Evolutionary conservation across 768 basidiomycete species (phyloP), one percentile per base, ranked within the genome.

Genomic region (Mycena maculata): DNA sequence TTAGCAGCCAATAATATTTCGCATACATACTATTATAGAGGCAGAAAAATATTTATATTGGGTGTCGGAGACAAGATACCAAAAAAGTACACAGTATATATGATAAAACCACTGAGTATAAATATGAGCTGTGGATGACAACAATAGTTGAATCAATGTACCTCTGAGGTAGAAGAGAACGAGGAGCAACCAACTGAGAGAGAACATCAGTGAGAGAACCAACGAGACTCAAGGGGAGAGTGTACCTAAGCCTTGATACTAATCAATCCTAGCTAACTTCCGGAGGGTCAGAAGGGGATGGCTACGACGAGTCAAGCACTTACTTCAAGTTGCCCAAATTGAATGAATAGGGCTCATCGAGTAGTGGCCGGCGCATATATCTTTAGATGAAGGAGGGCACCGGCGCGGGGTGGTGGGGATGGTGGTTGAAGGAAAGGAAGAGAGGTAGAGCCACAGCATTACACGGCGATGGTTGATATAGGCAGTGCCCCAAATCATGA

Each of bases 1-100:
- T 50, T 18, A 20, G 39, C 52, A 1, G 33, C 52, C 33, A 54
- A 54, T 38, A 38, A n/a, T n/a, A n/a, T n/a, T 31, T 44, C 48
- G 28, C 28, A 50, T 31, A 31, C 30, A 30, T 50, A 30, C 39
- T 16, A 52, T 52, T 36, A 54, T 38, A 54, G 36, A 22, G 52
- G 52, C 52, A 54, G 52, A 38, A 54, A 54, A 54, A 36, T 15
- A 54, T 38, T 38, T 54, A 39, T 54, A 54, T 54, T 54, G 25
- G 39, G 36, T 36, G 36, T n/a, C n/a, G n/a, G n/a, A n/a, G n/a
- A n/a, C n/a, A 52, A 36, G 31, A 36, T 52, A 52, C 36, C 50
- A 39, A 54, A 36, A 38, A 54, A n/a, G n/a, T 38, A 23, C 39
- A 36, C 36, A n/a, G 23, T 54, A 54, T 54, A 15, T 39, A 54